Evolutionary conservation across 1,284 basidiomycete species (phyloP), one percentile per base, ranked within the genome.

Genomic region (Caloboletus inedulis): DNA sequence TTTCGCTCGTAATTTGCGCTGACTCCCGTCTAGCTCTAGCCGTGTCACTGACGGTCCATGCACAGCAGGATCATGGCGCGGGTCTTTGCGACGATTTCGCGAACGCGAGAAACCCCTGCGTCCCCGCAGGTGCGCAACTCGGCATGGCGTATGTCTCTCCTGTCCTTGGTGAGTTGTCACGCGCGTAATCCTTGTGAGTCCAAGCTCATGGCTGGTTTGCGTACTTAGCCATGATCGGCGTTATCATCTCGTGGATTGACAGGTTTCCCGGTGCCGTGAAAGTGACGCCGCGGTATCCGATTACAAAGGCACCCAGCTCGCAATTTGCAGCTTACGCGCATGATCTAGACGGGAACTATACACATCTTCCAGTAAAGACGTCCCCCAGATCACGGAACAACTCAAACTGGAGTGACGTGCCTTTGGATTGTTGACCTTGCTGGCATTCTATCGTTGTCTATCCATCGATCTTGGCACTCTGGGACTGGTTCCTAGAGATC

Each of bases 261-360:
- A 70, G 50, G 54, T 50, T 55, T 30, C 66, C 65, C 0, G 61
- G 66, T 2, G 65, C 46, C 5, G 55, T 63, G 7, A 53, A 53
- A 27, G 65, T 69, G 54, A 58, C 34, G 7, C 54, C 56, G 4
- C 58, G 65, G 21, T 65, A 65, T 44, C 53, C 56, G 21, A 41
- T 58, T 19, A 70, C 65, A n/a, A 71, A 69, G 49, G 67, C 69
- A 2, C 53, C 68, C 2, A 69, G 67, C 42, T 69, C 66, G 27
- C 56, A 47, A 8, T 66, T 63, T 19, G 51, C 53, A 7, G 64
- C 67, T 5, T 36, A 62, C 1, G 52, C 3, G 18, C 51, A 69
- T 19, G 58, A 63, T 13, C 40, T 66, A 33, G 67, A 67, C 10
- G 49, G 44, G 7, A 35, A 13, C 5, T 69, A 62, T 43, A 54